Base-by-base conservation (phyloP, 805 yeast genomes). In the Sugiyamaella chiloensis region DNA sequence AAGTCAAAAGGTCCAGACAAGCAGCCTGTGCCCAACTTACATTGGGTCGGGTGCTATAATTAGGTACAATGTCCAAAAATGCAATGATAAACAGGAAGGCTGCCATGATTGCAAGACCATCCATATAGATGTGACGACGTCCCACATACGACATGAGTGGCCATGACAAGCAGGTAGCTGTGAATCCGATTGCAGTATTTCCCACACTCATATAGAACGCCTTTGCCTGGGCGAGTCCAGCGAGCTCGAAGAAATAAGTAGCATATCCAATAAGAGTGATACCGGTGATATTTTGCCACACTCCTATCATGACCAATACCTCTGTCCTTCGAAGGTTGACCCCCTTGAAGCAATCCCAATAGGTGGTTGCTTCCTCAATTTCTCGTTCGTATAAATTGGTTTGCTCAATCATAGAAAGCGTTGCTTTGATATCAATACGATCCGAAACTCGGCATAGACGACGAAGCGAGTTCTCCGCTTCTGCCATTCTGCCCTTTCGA, bases 211-310 rank as follows among this genome's bases (percentile, higher is more conserved):
- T 31, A 14, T 72, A 69, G 62, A 75, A 76, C 2, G 80, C 65
- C 55, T 58, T 23, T 4, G 19, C 23, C 21, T 40, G 43, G 12
- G 24, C 32, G 21, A 47, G 24, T 11, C 60, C 58, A 19, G 80
- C 79, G 54, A 73, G 75, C 40, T 56, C 58, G 52, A 71, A 75
- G 61, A 76, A 76, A 53, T 76, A 75, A 6, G 80, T 74, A 14
- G 49, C 43, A 30, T 46, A 46, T 8, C 58, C 58, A 19, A 52
- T 51, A 16, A 54, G 43, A 14, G 52, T 44, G 46, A 52, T 54
- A 9, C 58, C 58, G 40, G 47, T 40, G 16, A 51, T 36, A 26
- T 52, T 52, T 39, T 54, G 58, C 42, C 42, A 40, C 8, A 40
- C 17, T 23, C 7, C 69, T 64, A 30, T 68, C 27, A 24, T 26